Base-by-base conservation (phyloP, 805 yeast species). In the Myxozyma vanderwaltii region DNA sequence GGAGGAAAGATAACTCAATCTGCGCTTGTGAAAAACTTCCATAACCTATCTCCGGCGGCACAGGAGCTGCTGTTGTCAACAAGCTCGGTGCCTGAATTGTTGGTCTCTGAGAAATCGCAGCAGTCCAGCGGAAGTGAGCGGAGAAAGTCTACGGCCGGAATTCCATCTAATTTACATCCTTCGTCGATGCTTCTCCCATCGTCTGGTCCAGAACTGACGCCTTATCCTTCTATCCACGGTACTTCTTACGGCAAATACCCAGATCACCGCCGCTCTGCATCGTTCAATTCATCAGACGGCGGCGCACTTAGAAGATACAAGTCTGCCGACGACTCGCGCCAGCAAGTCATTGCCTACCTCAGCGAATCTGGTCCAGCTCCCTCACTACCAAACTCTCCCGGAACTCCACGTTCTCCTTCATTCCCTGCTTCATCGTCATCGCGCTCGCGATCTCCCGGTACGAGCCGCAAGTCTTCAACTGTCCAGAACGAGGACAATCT, bases 31-130 rank as follows among this genome's bases (percentile, higher is more conserved):
- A 56, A 56, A 50, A 61, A 61, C 48, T 61, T 61, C 38, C 55
- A 61, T 40, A 54, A 43, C 27, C 48, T 61, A 19, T 61, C 65
- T 1, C 60, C 65, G 4, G 59, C 65, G 4, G 65, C 65, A 13
- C 65, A 61, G 49, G 61, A 61, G 51, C 54, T 61, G 29, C 58
- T 61, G 10, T 45, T 61, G 33, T 61, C 65, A 13, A 31, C 63
- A 8, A 38, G 63, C 4, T 29, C 61, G 3, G 63, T 51, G 3
- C 63, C 65, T 4, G 64, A 56, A 17, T 41, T 59, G 17, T 47
- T 59, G 24, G 33, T 27, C 1, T 5, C 35, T 15, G 56, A 36
- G 23, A 19, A 33, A 13, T 29, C 23, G 43, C 41, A 33, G 31
- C 39, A 35, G 17, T 10, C 26, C 23, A 13, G 41, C 15, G 31